Base-by-base conservation (phyloP, 371 early-diverging fungal genomes). In the Mucor irregularis region DNA sequence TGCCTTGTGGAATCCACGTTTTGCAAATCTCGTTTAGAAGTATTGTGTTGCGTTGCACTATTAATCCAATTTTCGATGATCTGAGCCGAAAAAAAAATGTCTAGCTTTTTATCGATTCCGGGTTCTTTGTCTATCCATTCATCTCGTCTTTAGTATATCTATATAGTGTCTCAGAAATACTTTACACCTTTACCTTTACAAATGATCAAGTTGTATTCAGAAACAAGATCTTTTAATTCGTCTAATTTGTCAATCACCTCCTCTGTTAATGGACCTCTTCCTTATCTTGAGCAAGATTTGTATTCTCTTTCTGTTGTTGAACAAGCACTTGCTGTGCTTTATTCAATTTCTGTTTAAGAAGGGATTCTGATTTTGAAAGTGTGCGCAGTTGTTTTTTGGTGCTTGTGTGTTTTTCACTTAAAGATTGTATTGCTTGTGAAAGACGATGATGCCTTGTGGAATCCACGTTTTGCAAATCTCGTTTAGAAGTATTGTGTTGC, bases 1-100 rank as follows among this genome's bases (percentile, higher is more conserved):
- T 42, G 17, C 24, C 24, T 42, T 35, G 35, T 16, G 1, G 2
- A 3, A 19, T 42, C 42, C 56, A 48, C 56, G 56, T 56, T 56
- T 40, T 56, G 48, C 7, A 24, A 31, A 21, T 22, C 56, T 56
- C 42, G 42, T 56, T 56, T 56, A 16, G 56, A 30, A n/a, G n/a
- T n/a, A 14, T 38, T 51, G 46, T 58, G 46, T 22, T 45, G 45
- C 16, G 47, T 56, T 50, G 43, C 48, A 62, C 62, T 30, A 31
- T 29, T 22, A 28, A 47, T 51, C 47, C 57, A 59, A 47, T 52
- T 51, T 28, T 56, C 52, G 48, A 59, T 59, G 7, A 34, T 42
- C 49, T 49, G 58, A 43, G 49, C 44, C 19, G 49, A 49, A 34
- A 57, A 50, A 35, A 6, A 8, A 2, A 35, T 6, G n/a, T n/a